Evolutionary conservation across 176 grass and related monocot genomes (phyloP).

Genomic region (Zoysia japonica): DNA sequence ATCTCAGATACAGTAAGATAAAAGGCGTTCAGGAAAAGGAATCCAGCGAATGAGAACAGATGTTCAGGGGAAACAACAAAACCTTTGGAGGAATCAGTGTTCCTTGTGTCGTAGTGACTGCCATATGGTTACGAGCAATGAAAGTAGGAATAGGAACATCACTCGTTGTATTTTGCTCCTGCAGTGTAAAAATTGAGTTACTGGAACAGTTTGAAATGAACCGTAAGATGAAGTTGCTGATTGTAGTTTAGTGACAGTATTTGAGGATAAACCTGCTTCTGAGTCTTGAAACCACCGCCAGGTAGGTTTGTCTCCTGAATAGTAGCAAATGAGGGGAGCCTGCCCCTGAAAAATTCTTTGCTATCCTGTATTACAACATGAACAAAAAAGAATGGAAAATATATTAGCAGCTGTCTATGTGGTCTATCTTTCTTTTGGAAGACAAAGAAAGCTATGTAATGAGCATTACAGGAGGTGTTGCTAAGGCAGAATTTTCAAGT

Average conservation of each 20-base stretch:
- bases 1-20: slow-evolving; percentile 28
- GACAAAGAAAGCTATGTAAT: not conserved
- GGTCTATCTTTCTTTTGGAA: not conserved
- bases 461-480: slow-evolving; percentile 46
- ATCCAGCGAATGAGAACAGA: not conserved
- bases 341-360: slow-evolving; percentile 40
- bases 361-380: slow-evolving; percentile 46
- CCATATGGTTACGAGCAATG: slow-evolving; percentile 34
- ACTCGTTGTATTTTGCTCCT: slow-evolving; percentile 55
- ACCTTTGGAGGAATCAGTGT: slow-evolving; percentile 44
- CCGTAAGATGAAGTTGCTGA: not conserved
- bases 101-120: slow-evolving; percentile 43
- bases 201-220: slow-evolving; percentile 10
- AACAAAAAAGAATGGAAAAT: slow-evolving; percentile 13
- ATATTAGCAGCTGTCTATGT: not conserved
- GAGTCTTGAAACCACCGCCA: slow-evolving; percentile 41
- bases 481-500: slow-evolving; percentile 40
- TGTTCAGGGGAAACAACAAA: slow-evolving; percentile 16
- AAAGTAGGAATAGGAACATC: slow-evolving; percentile 50
- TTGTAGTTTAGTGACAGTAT: not conserved
- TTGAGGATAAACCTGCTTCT: slow-evolving; percentile 46
- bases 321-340: slow-evolving; percentile 36
- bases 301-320: slow-evolving; percentile 30
- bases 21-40: not conserved
- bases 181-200: slow-evolving; percentile 38